Base-by-base conservation (phyloP, 331 rosid genomes). In the Saraca asoca region DNA sequence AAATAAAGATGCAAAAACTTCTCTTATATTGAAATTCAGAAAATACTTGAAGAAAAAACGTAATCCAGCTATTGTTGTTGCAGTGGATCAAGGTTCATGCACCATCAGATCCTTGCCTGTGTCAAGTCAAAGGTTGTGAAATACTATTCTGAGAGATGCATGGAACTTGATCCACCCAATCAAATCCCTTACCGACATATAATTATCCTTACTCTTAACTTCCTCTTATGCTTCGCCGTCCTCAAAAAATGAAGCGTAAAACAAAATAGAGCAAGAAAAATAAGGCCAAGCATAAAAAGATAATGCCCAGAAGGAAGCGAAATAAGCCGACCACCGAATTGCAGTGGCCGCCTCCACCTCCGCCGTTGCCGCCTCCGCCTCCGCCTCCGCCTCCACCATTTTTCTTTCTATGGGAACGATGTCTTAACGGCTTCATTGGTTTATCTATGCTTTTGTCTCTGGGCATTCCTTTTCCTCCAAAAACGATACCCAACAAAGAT, bases 371-470 rank as follows among this genome's bases (percentile, higher is more conserved):
- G 3, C 31, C 31, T 24, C 31, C 31, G 31, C 31, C 3, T 1
- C 31, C 31, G 31, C 31, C 31, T 1, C 3, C 31, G 31, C 31
- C 31, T 1, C 48, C 24, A 11, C 12, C 55, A 18, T 56, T 58
- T 8, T 7, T 34, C 54, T 57, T 38, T 4, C 56, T 20, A 50
- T 41, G 31, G 7, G 2, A 50, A 7, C 31, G 78, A 24, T 3
- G 31, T 24, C 64, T 71, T 7, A 15, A 55, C 20, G 15, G 64
- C 61, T 62, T 78, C 24, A 63, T 0, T 57, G 11, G 13, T 58
- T 9, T 81, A 54, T 81, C 86, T 74, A 78, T 29, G 20, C 75
- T 70, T 44, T 56, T 74, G 80, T 78, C 83, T 3, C 85, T 52
- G 16, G 11, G 42, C 85, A 77, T 81, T 45, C 41, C 2, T 41